A percentile compares a stretch with the other conserved stretches of the same genome.
Conservation (phyloP, 768 basidiomycete genomes). For the Paxillus involutus region DNA sequence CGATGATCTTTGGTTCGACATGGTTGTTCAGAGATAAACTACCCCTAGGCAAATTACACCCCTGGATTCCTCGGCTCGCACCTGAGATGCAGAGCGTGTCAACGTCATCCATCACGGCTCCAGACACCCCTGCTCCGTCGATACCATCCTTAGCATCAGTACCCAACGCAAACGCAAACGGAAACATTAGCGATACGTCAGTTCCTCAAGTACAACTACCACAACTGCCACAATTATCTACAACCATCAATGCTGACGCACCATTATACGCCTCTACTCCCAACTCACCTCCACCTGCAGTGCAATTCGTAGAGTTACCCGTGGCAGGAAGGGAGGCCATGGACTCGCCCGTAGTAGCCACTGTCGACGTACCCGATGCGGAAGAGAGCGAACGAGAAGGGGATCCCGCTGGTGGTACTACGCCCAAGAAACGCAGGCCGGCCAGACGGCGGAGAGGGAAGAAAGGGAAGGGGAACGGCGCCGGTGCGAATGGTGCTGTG, state of each 20-base stretch:
- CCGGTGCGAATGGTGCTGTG: slow-evolving; percentile 5
- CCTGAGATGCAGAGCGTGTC: slow-evolving; percentile 1
- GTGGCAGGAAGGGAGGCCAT: background rate
- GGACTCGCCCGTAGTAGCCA: slow-evolving; percentile 8
- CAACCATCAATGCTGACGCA: background rate
- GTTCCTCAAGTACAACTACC: background rate
- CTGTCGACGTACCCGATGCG: slow-evolving; percentile 37
- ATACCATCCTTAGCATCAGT: background rate
- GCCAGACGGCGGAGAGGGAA: slow-evolving; percentile 47
- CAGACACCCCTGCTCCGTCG: background rate
- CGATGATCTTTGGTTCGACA: slow-evolving; percentile 19
- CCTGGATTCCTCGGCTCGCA: background rate
- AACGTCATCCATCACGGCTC: background rate
- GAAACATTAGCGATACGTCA: background rate
- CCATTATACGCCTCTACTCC: background rate
- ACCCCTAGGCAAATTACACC: slow-evolving; percentile 10
- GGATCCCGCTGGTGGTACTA: slow-evolving; percentile 36
- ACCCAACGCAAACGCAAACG: background rate
- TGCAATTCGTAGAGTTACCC: slow-evolving; percentile 6
- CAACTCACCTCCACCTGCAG: background rate
- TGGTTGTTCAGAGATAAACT: slow-evolving; percentile 27
- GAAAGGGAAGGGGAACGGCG: slow-evolving; percentile 46
- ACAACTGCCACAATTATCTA: background rate
- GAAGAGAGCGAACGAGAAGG: slow-evolving; percentile 65
- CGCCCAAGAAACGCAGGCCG: slow-evolving; percentile 42